Evolutionary conservation across 306 rosid genomes (phyloP).

Genomic region (Geum urbanum): DNA sequence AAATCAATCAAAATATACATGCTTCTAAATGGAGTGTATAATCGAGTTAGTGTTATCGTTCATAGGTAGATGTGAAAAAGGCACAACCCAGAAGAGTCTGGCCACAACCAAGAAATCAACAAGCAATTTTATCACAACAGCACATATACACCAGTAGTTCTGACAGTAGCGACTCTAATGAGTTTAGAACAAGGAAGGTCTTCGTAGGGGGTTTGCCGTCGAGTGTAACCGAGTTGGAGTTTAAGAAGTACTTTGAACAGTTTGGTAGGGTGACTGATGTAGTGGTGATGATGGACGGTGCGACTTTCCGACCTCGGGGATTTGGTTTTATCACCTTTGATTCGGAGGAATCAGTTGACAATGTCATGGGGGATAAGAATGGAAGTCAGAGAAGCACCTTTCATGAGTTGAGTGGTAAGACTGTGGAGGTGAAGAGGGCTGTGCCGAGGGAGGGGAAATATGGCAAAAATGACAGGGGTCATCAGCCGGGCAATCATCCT

Average conservation of each 20-base stretch:
- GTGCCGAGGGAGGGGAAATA: constrained; percentile 58
- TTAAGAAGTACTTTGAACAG: constrained; percentile 63
- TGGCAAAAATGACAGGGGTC: constrained; percentile 27
- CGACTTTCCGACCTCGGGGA: constrained; percentile 73
- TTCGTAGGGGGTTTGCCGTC: constrained; percentile 83
- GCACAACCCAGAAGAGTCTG: constrained; percentile 49
- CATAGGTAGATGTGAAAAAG: constrained; percentile 63
- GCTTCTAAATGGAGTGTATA: not conserved
- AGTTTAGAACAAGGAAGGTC: constrained; percentile 59
- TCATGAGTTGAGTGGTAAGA: constrained; percentile 68
- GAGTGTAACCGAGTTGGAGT: constrained; percentile 54
- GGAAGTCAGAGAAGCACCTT: constrained; percentile 16
- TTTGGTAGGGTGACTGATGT: constrained; percentile 74
- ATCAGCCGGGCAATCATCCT: constrained; percentile 24
- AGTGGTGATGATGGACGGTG: constrained; percentile 77
- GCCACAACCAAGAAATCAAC: constrained; percentile 35
- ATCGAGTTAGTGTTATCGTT: constrained; percentile 18
- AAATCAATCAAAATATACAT: not conserved
- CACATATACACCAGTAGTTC: constrained; percentile 27
- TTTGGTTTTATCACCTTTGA: constrained; percentile 84
- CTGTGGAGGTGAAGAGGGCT: constrained; percentile 89
- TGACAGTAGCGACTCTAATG: constrained; percentile 32
- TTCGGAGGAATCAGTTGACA: constrained; percentile 60
- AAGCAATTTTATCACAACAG: not conserved
- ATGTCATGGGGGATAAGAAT: constrained; percentile 40